These are phyloP conservation scores for Lanmaoa pseudosensibilis DNA, from an alignment of 768 basidiomycete genomes.

Conservation along the genomic window DNA sequence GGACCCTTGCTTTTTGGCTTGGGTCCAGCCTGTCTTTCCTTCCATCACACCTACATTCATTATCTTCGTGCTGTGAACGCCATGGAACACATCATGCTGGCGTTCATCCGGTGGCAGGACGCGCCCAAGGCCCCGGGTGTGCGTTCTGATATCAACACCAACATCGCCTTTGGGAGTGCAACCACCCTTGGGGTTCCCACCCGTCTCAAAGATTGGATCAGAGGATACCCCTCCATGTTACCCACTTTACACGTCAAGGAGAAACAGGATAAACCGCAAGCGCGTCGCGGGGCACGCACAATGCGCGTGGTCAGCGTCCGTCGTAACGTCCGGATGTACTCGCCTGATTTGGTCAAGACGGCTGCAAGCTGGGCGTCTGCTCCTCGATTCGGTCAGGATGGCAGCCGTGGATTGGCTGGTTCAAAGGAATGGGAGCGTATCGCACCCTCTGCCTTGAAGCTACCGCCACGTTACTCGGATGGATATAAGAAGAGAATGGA, in stretches of 20 bases:
- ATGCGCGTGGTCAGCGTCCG: slow-evolving; percentile 76
- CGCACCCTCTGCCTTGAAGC: slow-evolving; percentile 56
- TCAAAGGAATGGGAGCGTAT: slow-evolving; percentile 82
- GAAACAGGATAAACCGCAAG: slow-evolving; percentile 52
- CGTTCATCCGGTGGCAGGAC: slow-evolving; percentile 84
- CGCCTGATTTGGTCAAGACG: slow-evolving; percentile 76
- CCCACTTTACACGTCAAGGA: slow-evolving; percentile 55
- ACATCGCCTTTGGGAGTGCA: slow-evolving; percentile 46
- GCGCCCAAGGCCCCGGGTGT: slow-evolving; percentile 41
- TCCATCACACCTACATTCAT: slow-evolving; percentile 58
- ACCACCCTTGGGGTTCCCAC: slow-evolving; percentile 71
- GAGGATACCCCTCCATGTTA: slow-evolving; percentile 83
- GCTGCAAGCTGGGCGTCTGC: slow-evolving; percentile 49
- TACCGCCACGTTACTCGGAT: slow-evolving; percentile 71
- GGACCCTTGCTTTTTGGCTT: slow-evolving; percentile 89
- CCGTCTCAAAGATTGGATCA: slow-evolving; percentile 89
- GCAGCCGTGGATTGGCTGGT: slow-evolving; percentile 41
- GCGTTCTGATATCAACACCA: slow-evolving; percentile 33
- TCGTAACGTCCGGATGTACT: slow-evolving; percentile 85
- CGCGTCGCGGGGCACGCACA: slow-evolving; percentile 74
- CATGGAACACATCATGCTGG: slow-evolving; percentile 89
- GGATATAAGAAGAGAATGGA: slow-evolving; percentile 76
- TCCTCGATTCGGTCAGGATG: slow-evolving; percentile 26
- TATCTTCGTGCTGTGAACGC: slow-evolving; percentile 85
- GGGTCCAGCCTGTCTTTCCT: slow-evolving; percentile 48